Conservation (phyloP, 2,329 filamentous ascomycete species). For the Rosellinia necatrix region DNA sequence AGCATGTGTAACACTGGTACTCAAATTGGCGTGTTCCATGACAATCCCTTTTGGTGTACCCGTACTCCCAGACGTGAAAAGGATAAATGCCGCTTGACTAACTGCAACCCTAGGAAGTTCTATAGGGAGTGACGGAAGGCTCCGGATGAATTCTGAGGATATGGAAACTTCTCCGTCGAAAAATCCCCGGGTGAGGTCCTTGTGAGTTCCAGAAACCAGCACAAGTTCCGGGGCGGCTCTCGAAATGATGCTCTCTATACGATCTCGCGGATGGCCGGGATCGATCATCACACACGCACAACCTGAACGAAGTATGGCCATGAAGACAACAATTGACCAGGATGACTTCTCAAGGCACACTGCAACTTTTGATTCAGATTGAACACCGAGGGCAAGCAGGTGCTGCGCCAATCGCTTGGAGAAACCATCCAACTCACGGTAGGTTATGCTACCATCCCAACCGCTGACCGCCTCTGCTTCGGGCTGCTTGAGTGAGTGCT, state of each 20-base stretch:
- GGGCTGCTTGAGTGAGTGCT: not conserved
- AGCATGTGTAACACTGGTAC: slow-evolving; percentile 4
- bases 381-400: slow-evolving; percentile 2
- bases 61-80: slow-evolving; percentile 55
- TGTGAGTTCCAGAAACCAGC: not conserved
- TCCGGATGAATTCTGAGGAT: not conserved
- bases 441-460: slow-evolving; percentile 16
- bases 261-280: slow-evolving; percentile 29
- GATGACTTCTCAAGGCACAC: slow-evolving; percentile 23
- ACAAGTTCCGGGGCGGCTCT: slow-evolving; percentile 10
- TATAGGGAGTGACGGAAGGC: not conserved
- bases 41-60: slow-evolving; percentile 55
- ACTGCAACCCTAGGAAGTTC: not conserved
- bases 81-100: slow-evolving; percentile 39
- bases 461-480: not conserved
- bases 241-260: slow-evolving; percentile 24
- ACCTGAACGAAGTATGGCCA: slow-evolving; percentile 37
- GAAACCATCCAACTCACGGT: slow-evolving; percentile 3
- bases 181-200: not conserved
- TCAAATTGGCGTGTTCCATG: slow-evolving; percentile 22
- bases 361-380: slow-evolving; percentile 4
- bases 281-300: slow-evolving; percentile 37
- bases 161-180: not conserved
- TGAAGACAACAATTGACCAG: slow-evolving; percentile 28
- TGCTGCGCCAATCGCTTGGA: slow-evolving; percentile 10